Evolutionary conservation across 371 early-diverging fungal species (phyloP).

Genomic region (Mortierella sp.): DNA sequence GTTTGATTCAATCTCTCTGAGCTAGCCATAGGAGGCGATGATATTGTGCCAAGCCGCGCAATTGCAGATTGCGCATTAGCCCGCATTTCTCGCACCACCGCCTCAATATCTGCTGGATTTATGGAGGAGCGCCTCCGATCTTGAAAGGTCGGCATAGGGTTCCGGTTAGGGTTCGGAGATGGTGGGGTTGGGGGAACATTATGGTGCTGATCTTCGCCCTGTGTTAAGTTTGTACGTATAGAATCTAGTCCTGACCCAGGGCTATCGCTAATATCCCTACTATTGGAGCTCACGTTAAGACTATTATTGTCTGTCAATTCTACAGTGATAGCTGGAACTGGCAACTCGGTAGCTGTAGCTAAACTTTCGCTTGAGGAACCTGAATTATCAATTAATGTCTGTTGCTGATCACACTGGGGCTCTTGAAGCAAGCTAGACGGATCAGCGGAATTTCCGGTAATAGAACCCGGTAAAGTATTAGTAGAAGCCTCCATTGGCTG

Average conservation of each 20-base stretch:
- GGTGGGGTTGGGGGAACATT: conserved; percentile 46
- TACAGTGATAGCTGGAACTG: background rate
- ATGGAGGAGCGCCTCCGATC: conserved; percentile 47
- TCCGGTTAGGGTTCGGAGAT: conserved; percentile 47
- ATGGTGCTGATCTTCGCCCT: conserved; percentile 4
- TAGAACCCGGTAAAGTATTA: background rate
- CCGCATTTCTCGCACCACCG: conserved; percentile 46
- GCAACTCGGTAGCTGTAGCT: background rate
- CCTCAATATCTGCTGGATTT: conserved; percentile 54
- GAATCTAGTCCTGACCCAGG: background rate
- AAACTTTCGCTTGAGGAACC: background rate
- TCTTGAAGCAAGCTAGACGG: background rate
- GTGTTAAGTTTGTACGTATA: background rate
- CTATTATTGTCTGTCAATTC: background rate
- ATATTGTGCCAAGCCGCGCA: conserved; percentile 3
- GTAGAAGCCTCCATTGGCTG: background rate
- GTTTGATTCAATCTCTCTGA: background rate
- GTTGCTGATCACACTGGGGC: background rate
- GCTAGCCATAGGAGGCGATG: background rate
- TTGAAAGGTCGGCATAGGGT: conserved; percentile 58
- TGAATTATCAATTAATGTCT: background rate
- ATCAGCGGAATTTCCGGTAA: background rate
- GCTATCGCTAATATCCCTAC: background rate
- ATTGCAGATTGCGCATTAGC: conserved; percentile 33
- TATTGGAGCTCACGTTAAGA: background rate